These are phyloP conservation scores for Pyrenochaeta sp. DNA, from an alignment of 2,329 filamentous ascomycete species.

Conservation along the genomic window DNA sequence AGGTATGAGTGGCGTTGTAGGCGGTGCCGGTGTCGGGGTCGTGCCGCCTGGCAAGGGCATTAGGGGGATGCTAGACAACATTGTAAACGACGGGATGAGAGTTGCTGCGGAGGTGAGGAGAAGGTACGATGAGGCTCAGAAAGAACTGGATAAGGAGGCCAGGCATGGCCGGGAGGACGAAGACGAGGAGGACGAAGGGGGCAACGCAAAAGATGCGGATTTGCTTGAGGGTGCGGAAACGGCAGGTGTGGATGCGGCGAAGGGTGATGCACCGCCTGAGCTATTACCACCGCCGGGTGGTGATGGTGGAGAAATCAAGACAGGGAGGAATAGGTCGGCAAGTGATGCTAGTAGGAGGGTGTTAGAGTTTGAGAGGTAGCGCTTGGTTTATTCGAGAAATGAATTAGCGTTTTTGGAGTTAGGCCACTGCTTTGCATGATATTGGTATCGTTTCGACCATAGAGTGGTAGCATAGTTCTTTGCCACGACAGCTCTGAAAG, in stretches of 20 bases:
- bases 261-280: conserved; percentile 27
- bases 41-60: conserved; percentile 76
- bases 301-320: conserved; percentile 35
- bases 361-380: conserved; percentile 50
- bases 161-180: conserved; percentile 63
- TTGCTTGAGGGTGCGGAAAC: conserved; percentile 61
- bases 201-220: conserved; percentile 52
- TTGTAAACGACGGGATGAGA: conserved; percentile 96
- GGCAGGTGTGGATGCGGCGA: conserved; percentile 49
- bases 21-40: conserved; percentile 59
- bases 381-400: conserved; percentile 7
- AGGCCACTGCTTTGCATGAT: conserved; percentile 3
- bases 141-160: conserved; percentile 83
- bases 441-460: background rate
- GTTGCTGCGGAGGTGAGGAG: conserved; percentile 91
- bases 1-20: conserved; percentile 55
- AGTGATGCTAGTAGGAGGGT: conserved; percentile 48
- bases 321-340: conserved; percentile 38
- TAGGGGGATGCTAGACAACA: conserved; percentile 93
- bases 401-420: conserved; percentile 13
- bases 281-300: conserved; percentile 28
- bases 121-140: conserved; percentile 94
- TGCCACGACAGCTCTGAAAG: background rate
- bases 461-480: background rate
- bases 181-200: conserved; percentile 70